phyloP scores from a whole-genome alignment of 805 yeast genomes.

The Limtongia smithiae region DNA sequence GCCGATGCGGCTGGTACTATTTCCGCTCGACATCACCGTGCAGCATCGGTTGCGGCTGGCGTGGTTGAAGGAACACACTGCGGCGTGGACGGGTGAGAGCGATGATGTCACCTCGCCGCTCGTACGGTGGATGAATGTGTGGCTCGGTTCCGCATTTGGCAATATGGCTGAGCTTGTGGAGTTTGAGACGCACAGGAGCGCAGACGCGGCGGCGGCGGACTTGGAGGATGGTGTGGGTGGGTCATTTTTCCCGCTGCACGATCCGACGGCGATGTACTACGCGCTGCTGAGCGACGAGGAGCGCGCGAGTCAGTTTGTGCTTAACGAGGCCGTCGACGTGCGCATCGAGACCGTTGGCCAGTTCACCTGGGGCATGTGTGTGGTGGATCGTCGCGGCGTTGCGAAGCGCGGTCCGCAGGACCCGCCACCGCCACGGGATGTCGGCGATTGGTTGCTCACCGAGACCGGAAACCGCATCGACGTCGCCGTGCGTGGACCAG shows the following conservation, averaged over 20 bases:
- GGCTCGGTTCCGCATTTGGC: slow-evolving; percentile 36
- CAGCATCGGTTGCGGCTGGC: slow-evolving; percentile 33
- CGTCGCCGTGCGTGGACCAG: slow-evolving; percentile 30
- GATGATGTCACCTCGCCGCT: slow-evolving; percentile 32
- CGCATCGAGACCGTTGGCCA: slow-evolving; percentile 42
- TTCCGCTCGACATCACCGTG: slow-evolving; percentile 42
- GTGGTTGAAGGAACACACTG: slow-evolving; percentile 17
- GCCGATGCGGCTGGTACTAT: slow-evolving; percentile 36
- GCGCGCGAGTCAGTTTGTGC: slow-evolving; percentile 7
- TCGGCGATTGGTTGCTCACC: slow-evolving; percentile 30
- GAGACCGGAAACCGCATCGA: slow-evolving; percentile 31
- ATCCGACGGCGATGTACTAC: slow-evolving; percentile 42
- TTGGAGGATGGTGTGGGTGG: slow-evolving; percentile 17
- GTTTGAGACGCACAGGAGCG: slow-evolving; percentile 19
- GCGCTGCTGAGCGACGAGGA: slow-evolving; percentile 29
- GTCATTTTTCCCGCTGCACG: slow-evolving; percentile 36
- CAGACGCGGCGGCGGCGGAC: slow-evolving; percentile 4
- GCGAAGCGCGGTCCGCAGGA: slow-evolving; percentile 28
- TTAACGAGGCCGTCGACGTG: slow-evolving; percentile 34
- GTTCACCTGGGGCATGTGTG: slow-evolving; percentile 40
- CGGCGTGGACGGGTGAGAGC: slow-evolving; percentile 9
- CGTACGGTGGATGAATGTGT: slow-evolving; percentile 37
- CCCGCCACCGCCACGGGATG: slow-evolving; percentile 17
- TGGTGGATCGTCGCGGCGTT: slow-evolving; percentile 37
- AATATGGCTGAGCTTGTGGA: slow-evolving; percentile 21